A percentile compares a stretch with the other conserved stretches of the same genome.
These are phyloP conservation scores for Epichloe bromicola DNA, from an alignment of 2,329 filamentous ascomycete species.

Conservation along the genomic window DNA sequence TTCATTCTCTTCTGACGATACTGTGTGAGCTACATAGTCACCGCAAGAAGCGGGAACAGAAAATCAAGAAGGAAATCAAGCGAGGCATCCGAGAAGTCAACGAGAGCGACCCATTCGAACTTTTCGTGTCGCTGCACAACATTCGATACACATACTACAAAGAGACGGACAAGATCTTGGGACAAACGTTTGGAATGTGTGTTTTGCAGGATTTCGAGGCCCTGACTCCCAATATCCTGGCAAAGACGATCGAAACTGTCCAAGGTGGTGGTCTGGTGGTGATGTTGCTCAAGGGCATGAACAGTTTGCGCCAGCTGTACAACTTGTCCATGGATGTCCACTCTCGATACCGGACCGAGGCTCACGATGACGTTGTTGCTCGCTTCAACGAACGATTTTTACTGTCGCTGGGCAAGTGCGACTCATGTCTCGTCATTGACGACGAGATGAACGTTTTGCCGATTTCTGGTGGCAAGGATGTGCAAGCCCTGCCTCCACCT, in stretches of 20 bases:
- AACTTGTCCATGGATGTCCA: slow-evolving; percentile 97
- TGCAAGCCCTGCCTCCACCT: slow-evolving; percentile 66
- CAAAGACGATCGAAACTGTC: slow-evolving; percentile 91
- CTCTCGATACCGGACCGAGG: slow-evolving; percentile 89
- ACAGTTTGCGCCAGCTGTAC: slow-evolving; percentile 91
- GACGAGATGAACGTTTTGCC: slow-evolving; percentile 96
- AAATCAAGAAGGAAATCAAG: slow-evolving; percentile 98
- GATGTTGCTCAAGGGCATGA: slow-evolving; percentile 89
- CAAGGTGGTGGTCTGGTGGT: slow-evolving; percentile 90
- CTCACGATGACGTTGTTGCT: slow-evolving; percentile 86
- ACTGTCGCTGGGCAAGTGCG: slow-evolving; percentile 85
- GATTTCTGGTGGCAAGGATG: slow-evolving; percentile 87
- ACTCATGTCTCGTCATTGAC: slow-evolving; percentile 88
- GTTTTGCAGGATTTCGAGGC: slow-evolving; percentile 97
- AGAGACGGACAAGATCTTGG: slow-evolving; percentile 96
- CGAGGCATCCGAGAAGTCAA: slow-evolving; percentile 86
- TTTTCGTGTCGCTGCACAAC: slow-evolving; percentile 91
- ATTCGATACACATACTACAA: slow-evolving; percentile 99
- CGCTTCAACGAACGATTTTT: slow-evolving; percentile 98
- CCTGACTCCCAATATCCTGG: slow-evolving; percentile 90
- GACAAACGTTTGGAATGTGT: slow-evolving; percentile 97
- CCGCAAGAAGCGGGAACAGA: slow-evolving; percentile 93
- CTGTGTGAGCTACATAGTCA: slow-evolving; percentile 39
- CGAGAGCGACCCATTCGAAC: slow-evolving; percentile 87
- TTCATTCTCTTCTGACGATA: neutral